These are phyloP conservation scores for Suillus decipiens DNA, from an alignment of 768 basidiomycete species.

Conservation along the genomic window DNA sequence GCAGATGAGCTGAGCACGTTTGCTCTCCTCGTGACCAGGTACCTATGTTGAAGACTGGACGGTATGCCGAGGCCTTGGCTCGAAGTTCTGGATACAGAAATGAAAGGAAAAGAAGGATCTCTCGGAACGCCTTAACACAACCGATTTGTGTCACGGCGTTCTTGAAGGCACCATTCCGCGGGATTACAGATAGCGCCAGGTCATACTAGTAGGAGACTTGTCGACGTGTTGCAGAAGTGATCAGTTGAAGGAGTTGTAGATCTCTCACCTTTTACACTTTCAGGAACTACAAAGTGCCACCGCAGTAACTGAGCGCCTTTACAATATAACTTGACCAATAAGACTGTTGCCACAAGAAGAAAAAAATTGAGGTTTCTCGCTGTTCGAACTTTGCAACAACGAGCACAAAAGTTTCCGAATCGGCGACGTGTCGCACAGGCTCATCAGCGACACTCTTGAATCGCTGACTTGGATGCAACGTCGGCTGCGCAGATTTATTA, in stretches of 20 bases:
- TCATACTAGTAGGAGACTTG: background rate
- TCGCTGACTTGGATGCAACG: background rate
- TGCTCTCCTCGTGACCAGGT: slow-evolving; percentile 1
- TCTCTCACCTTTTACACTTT: slow-evolving; percentile 1
- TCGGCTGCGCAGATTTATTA: background rate
- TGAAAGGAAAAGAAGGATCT: background rate
- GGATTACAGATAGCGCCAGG: background rate
- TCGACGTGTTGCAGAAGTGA: background rate
- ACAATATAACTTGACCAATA: background rate
- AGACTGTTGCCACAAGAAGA: background rate
- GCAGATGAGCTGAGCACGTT: background rate
- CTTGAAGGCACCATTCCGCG: background rate
- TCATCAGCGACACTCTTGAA: background rate
- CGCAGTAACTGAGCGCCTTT: background rate
- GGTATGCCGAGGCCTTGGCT: background rate
- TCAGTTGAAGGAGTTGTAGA: background rate
- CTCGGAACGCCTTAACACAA: background rate
- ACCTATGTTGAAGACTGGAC: background rate
- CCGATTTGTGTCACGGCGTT: background rate
- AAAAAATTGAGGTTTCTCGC: background rate
- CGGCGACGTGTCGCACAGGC: background rate
- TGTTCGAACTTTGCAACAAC: background rate
- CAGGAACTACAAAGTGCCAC: background rate
- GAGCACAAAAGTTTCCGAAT: background rate
- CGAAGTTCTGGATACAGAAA: background rate